These are phyloP conservation scores for Paxillus involutus DNA, from an alignment of 768 basidiomycete species.

Conservation along the genomic window DNA sequence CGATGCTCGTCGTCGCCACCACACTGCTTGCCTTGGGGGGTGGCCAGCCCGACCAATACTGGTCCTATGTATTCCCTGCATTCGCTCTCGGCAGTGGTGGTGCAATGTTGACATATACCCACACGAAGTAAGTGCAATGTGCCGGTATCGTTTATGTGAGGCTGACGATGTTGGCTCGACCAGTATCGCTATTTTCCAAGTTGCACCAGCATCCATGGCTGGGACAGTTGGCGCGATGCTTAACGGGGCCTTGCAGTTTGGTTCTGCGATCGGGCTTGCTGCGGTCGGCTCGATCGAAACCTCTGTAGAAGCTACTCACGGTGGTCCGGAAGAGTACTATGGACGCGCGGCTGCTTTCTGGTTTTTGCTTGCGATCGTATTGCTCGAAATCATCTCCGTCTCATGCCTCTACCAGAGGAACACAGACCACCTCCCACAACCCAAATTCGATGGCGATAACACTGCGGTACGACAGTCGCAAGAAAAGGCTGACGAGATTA, in stretches of 20 bases:
- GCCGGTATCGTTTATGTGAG: neutral
- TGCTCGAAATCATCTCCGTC: slow-evolving; percentile 32
- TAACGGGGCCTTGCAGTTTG: slow-evolving; percentile 53
- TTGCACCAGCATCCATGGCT: slow-evolving; percentile 46
- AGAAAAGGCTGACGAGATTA: neutral
- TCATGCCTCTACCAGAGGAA: slow-evolving; percentile 34
- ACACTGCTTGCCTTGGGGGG: slow-evolving; percentile 43
- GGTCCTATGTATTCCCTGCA: slow-evolving; percentile 48
- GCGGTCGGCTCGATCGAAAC: slow-evolving; percentile 48
- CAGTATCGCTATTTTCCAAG: slow-evolving; percentile 52
- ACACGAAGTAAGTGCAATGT: slow-evolving; percentile 42
- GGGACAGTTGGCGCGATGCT: slow-evolving; percentile 58
- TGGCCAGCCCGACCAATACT: slow-evolving; percentile 42
- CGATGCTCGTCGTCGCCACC: slow-evolving; percentile 38
- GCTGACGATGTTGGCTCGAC: neutral
- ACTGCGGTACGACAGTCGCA: neutral
- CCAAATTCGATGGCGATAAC: neutral
- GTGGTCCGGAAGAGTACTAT: slow-evolving; percentile 30
- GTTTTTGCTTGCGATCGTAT: slow-evolving; percentile 41
- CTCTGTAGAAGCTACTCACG: slow-evolving; percentile 37
- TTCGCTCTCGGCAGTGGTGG: slow-evolving; percentile 49
- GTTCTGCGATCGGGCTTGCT: slow-evolving; percentile 51
- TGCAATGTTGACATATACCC: slow-evolving; percentile 43
- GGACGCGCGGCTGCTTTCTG: slow-evolving; percentile 47
- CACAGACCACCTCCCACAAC: slow-evolving; percentile 8